Percentiles rank a stretch among this genome's conserved stretches.
Conservation (phyloP, 768 basidiomycete species). For the Xanthoconium stramineum region DNA sequence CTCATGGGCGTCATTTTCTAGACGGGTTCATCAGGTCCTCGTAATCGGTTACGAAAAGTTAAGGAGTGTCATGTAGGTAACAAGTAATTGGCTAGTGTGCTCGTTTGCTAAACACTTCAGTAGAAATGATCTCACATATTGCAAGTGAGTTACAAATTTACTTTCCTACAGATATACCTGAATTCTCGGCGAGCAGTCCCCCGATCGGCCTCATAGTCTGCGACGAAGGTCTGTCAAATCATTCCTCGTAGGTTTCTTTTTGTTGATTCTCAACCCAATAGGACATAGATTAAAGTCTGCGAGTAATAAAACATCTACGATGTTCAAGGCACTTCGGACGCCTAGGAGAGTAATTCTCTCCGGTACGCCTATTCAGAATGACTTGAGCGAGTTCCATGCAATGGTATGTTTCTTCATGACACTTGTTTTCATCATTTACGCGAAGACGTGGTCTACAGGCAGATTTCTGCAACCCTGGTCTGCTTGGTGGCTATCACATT, state of each 20-base stretch:
- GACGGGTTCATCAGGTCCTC: constrained; percentile 77
- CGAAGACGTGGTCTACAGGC: constrained; percentile 43
- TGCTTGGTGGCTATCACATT: constrained; percentile 55
- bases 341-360: constrained; percentile 83
- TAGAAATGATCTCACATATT: constrained; percentile 57
- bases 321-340: constrained; percentile 78
- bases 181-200: constrained; percentile 48
- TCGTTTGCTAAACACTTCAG: constrained; percentile 2
- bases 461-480: constrained; percentile 91
- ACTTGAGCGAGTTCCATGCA: constrained; percentile 90
- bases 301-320: constrained; percentile 82
- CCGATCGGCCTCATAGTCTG: constrained; percentile 92
- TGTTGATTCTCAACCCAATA: constrained; percentile 24
- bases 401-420: constrained; percentile 61
- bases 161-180: not conserved
- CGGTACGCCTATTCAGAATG: constrained; percentile 97
- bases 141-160: constrained; percentile 47
- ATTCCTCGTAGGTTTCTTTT: not conserved
- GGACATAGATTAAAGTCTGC: constrained; percentile 93
- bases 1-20: constrained; percentile 24
- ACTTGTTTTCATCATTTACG: not conserved
- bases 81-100: not conserved
- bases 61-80: constrained; percentile 71
- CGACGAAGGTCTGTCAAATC: constrained; percentile 69
- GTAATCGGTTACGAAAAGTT: constrained; percentile 95